Base-by-base conservation (phyloP, 192 early-diverging fungal genomes). In the Phycomyces blakesleeanus region DNA sequence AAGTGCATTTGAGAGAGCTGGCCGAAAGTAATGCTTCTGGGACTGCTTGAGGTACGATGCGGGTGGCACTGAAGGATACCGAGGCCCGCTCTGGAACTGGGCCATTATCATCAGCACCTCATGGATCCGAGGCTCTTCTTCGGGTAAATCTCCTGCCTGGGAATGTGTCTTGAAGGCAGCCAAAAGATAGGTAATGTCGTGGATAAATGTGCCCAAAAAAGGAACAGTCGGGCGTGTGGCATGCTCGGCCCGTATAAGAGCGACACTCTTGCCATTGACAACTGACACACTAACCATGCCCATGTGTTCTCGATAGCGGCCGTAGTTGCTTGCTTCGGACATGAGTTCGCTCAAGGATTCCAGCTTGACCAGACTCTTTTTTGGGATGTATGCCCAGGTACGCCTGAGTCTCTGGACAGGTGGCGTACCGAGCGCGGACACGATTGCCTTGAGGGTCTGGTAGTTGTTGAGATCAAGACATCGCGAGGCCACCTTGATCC, bases 151-250 rank as follows among this genome's bases (percentile, higher is more conserved):
- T 3, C 49, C 12, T 1, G 18, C n/a, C 16, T 40, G 41, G 24
- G 38, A n/a, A 39, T 51, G 21, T 4, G 55, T 38, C 41, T 89
- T 89, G 54, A 81, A 79, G 1, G 84, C 80, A 0, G 87, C 87
- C 5, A 87, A 57, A 20, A 91, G 72, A 63, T 91, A 92, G 7
- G 89, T 89, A 25, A 83, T 81, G 54, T 92, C 90, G 67, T 89
- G 87, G 20, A 91, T 85, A 73, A 89, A 85, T 5, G 89, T 81
- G 34, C 90, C 90, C 22, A 92, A 65, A 71, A 87, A 92, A 3
- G 90, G 90, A 11, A 92, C 78, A 41, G 79, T 82, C 3, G 90
- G 88, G 42, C 83, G 67, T 58, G 75, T 42, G 52, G 58, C 67
- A 51, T 79, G 69, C 40, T 70, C 64, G 15, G 59, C 57, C 21